Percentiles rank a stretch among this genome's conserved stretches.
These are phyloP conservation scores for Aspergillus asperescens DNA, from an alignment of 495 filamentous ascomycete species.

Conservation along the genomic window DNA sequence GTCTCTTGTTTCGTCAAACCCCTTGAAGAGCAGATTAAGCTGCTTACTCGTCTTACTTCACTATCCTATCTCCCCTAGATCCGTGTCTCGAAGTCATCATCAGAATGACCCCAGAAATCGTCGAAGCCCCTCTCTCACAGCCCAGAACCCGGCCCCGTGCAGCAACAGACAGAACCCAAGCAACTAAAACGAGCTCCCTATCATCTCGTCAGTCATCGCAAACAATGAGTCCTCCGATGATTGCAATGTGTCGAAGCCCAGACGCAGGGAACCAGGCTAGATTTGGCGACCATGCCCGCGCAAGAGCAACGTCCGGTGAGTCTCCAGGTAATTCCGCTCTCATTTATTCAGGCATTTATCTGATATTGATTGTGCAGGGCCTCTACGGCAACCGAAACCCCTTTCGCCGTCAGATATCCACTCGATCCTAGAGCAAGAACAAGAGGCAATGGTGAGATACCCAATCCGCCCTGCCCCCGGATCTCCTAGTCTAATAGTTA, in stretches of 20 bases:
- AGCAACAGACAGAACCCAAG: constrained; percentile 48
- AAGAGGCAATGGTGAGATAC: constrained; percentile 77
- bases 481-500: not conserved
- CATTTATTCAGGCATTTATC: not conserved
- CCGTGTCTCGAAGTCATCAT: not conserved
- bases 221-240: constrained; percentile 42
- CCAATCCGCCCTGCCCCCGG: not conserved
- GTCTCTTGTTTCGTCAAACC: not conserved
- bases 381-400: constrained; percentile 73
- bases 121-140: constrained; percentile 53
- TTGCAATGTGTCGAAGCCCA: constrained; percentile 29
- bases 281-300: constrained; percentile 49
- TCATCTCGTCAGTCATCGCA: constrained; percentile 46
- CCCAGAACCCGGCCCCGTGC: constrained; percentile 37
- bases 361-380: constrained; percentile 37
- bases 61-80: not conserved
- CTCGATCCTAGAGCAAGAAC: constrained; percentile 82
- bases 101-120: constrained; percentile 58
- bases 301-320: constrained; percentile 54
- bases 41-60: not conserved
- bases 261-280: constrained; percentile 28
- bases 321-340: not conserved
- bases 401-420: constrained; percentile 84
- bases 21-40: constrained; percentile 1
- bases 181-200: constrained; percentile 36